A percentile compares a stretch with the other conserved stretches of the same genome.
phyloP scores from a whole-genome alignment of 108 stramenopile species.

The Pseudonitzschia pungens region DNA sequence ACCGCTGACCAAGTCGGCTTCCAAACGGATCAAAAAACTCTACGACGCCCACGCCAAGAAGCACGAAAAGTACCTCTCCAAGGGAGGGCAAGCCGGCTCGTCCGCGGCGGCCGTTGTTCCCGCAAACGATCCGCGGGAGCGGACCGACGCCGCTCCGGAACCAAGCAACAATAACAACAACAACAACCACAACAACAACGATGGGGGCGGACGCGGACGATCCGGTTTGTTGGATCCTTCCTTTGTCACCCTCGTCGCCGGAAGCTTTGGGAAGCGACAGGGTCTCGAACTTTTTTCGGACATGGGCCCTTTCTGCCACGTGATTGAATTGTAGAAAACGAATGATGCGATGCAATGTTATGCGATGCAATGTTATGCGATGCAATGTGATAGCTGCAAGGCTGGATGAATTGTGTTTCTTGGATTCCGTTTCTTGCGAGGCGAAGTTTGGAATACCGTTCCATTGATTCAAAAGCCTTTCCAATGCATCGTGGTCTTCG shows the following conservation, averaged over 20 bases:
- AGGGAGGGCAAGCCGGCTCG: background rate
- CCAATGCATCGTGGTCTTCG: no score
- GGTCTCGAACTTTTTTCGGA: slow-evolving; percentile 57
- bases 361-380: no score
- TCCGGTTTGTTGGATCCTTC: slow-evolving; percentile 35
- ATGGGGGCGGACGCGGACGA: background rate
- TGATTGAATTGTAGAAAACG: slow-evolving; percentile 33
- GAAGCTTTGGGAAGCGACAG: slow-evolving; percentile 68
- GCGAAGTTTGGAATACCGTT: no score
- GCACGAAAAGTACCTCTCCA: slow-evolving; percentile 47
- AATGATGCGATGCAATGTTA: no score
- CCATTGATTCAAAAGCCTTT: no score
- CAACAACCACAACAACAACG: slow-evolving; percentile 10
- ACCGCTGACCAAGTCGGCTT: slow-evolving; percentile 52
- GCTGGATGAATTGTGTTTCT: no score
- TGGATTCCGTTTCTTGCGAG: no score
- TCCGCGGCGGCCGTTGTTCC: no score
- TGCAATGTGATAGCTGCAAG: no score
- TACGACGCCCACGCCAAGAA: slow-evolving; percentile 55
- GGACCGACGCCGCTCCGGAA: no score
- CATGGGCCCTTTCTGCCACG: slow-evolving; percentile 72
- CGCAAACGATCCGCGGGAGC: background rate
- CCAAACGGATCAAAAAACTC: slow-evolving; percentile 53
- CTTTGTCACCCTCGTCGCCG: slow-evolving; percentile 51
- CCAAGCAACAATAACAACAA: no score